Evolutionary conservation across 1,284 basidiomycete species (phyloP).

Genomic region (Puccinia brachypodii): DNA sequence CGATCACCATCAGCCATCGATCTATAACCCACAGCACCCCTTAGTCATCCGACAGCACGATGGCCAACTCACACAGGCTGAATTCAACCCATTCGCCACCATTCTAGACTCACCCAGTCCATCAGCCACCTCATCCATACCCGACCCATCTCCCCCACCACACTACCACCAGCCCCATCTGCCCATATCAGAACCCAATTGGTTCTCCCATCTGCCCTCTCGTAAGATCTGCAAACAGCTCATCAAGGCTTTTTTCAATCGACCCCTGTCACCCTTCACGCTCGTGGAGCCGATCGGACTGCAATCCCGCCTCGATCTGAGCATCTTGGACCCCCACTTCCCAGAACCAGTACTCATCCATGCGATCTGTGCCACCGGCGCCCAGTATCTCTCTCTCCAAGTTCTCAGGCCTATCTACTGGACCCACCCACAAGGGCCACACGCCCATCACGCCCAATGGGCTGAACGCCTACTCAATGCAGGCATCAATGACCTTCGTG

Average conservation of each 20-base stretch:
- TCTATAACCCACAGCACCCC: background rate
- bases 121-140: constrained; percentile 28
- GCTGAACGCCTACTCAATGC: constrained; percentile 18
- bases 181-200: constrained; percentile 15
- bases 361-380: constrained; percentile 35
- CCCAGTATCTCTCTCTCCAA: constrained; percentile 11
- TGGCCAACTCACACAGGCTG: background rate
- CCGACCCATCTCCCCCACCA: constrained; percentile 14
- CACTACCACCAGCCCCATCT: background rate
- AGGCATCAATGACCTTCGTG: background rate
- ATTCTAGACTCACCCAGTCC: constrained; percentile 3
- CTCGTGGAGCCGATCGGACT: constrained; percentile 24
- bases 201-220: constrained; percentile 36
- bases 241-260: constrained; percentile 26
- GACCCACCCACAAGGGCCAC: background rate
- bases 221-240: constrained; percentile 22
- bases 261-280: constrained; percentile 35
- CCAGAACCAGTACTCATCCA: constrained; percentile 41
- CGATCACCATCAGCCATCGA: background rate
- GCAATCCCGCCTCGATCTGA: constrained; percentile 14
- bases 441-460: constrained; percentile 28
- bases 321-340: constrained; percentile 5
- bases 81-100: background rate
- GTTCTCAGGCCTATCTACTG: constrained; percentile 16
- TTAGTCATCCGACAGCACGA: constrained; percentile 5